Evolutionary conservation across 805 yeast genomes (phyloP).

Genomic region (Saccharomycopsis sp.): DNA sequence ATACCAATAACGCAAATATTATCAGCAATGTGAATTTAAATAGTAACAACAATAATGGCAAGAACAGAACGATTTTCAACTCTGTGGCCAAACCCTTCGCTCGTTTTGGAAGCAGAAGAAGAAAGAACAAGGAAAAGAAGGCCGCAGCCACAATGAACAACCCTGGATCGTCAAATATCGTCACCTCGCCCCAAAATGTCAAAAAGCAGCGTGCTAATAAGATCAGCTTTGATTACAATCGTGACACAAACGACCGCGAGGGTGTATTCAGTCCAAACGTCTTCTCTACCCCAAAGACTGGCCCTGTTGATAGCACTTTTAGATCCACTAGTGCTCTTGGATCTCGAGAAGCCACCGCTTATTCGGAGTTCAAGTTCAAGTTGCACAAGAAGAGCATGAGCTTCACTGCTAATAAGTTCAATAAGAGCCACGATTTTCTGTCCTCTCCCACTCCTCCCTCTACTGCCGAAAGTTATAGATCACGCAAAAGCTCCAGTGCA

Average conservation of each 20-base stretch:
- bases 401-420: conserved; percentile 4
- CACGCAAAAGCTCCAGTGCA: conserved; percentile 2
- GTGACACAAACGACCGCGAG: background rate
- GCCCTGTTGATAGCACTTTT: background rate
- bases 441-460: conserved; percentile 1
- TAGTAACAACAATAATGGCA: background rate
- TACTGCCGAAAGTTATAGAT: background rate
- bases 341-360: background rate
- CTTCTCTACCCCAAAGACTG: background rate
- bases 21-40: too few relatives aligned
- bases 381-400: conserved; percentile 11
- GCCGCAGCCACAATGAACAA: background rate
- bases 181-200: background rate
- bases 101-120: background rate
- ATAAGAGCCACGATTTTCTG: background rate
- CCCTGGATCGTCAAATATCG: background rate
- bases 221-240: background rate
- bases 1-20: background rate
- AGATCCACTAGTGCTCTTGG: background rate
- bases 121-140: background rate
- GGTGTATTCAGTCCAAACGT: too few relatives aligned
- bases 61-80: background rate
- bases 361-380: conserved; percentile 9
- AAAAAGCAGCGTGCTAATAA: background rate
- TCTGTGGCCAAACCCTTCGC: background rate